These are phyloP conservation scores for Penicillium oxalicum DNA, from an alignment of 2,329 filamentous ascomycete species.

Conservation along the genomic window DNA sequence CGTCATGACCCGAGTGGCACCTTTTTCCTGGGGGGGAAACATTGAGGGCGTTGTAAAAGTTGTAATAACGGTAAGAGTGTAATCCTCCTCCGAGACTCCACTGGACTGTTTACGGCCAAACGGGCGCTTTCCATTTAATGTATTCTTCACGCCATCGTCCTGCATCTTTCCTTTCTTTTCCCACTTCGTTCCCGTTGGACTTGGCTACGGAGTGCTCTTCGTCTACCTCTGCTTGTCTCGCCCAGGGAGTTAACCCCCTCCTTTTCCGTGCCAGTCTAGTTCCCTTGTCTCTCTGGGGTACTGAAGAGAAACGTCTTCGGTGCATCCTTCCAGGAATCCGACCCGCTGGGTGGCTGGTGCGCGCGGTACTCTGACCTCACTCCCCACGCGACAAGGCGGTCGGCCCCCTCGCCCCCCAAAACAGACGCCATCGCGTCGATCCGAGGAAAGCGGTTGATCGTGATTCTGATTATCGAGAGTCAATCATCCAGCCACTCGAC, in stretches of 20 bases:
- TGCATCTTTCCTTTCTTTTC: slow-evolving; percentile 10
- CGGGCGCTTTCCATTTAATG: slow-evolving; percentile 10
- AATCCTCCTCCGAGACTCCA: slow-evolving; percentile 5
- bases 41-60: too few relatives aligned
- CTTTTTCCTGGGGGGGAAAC: too few relatives aligned
- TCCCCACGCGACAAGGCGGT: slow-evolving; percentile 26
- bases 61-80: too few relatives aligned
- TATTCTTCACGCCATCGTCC: slow-evolving; percentile 7
- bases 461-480: slow-evolving; percentile 21
- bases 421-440: slow-evolving; percentile 26
- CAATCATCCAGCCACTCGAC: slow-evolving; percentile 21
- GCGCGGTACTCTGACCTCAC: slow-evolving; percentile 10
- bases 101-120: slow-evolving; percentile 22
- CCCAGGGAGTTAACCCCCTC: not conserved
- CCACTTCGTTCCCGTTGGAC: slow-evolving; percentile 2
- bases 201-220: too few relatives aligned
- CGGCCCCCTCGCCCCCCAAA: slow-evolving; percentile 13
- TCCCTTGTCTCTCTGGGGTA: not conserved
- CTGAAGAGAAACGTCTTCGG: not conserved
- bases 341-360: not conserved
- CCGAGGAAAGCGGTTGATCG: slow-evolving; percentile 8
- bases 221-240: not conserved
- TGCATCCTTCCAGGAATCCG: not conserved
- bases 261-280: too few relatives aligned
- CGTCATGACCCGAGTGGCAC: slow-evolving; percentile 4